Conservation (phyloP, 2,329 filamentous ascomycete species). For the Mycogone perniciosa region DNA sequence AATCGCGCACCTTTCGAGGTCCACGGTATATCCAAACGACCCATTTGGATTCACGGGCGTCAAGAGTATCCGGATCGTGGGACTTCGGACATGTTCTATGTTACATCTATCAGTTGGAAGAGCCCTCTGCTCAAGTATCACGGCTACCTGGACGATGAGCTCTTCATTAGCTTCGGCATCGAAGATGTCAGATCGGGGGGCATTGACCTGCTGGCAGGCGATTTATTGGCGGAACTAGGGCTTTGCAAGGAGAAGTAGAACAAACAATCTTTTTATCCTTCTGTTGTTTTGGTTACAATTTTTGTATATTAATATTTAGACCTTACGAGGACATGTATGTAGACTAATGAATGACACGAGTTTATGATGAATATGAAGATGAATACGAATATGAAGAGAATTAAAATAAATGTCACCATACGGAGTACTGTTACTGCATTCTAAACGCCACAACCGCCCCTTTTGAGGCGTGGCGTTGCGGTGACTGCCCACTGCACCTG, state of each 20-base stretch:
- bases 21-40: constrained; percentile 41
- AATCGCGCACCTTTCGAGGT: constrained; percentile 43
- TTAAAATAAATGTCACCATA: too few species aligned
- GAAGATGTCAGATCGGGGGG: constrained; percentile 44
- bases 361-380: too few species aligned
- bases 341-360: too few species aligned
- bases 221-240: constrained; percentile 38
- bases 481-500: constrained; percentile 5
- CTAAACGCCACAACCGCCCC: not conserved
- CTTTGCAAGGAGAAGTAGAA: constrained; percentile 14
- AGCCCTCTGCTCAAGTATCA: constrained; percentile 41
- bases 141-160: constrained; percentile 49
- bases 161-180: constrained; percentile 51
- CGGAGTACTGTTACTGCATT: not conserved
- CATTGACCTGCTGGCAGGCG: constrained; percentile 45
- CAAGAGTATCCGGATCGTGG: constrained; percentile 22
- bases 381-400: too few species aligned
- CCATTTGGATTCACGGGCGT: constrained; percentile 51
- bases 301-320: not conserved
- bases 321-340: not conserved
- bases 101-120: constrained; percentile 53
- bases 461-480: constrained; percentile 7
- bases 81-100: constrained; percentile 50
- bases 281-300: not conserved
- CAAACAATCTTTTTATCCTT: not conserved